Percentiles rank a stretch among this genome's conserved stretches.
Evolutionary conservation across 305 asterid species (phyloP).

Genomic region (Rubia peregrina): DNA sequence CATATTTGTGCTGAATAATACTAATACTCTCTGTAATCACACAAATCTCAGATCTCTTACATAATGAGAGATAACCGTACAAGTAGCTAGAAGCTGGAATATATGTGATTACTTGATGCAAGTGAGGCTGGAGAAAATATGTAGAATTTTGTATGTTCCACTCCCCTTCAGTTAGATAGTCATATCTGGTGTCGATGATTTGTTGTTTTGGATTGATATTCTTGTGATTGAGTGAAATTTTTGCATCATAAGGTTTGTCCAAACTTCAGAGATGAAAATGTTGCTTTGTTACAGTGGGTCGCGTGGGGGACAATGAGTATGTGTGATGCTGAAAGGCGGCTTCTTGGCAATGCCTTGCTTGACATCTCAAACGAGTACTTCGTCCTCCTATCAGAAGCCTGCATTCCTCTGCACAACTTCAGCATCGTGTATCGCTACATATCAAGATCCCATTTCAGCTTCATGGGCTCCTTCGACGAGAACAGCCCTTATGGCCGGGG

Average conservation of each 20-base stretch:
- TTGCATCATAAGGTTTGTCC: background rate
- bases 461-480: slow-evolving; percentile 33
- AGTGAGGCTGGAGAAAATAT: background rate
- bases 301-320: slow-evolving; percentile 46
- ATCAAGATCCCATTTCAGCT: slow-evolving; percentile 34
- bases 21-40: no score
- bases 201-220: background rate
- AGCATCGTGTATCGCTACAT: slow-evolving; percentile 29
- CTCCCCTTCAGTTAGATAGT: background rate
- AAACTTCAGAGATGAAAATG: background rate
- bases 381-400: slow-evolving; percentile 38
- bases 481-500: slow-evolving; percentile 39
- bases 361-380: slow-evolving; percentile 42
- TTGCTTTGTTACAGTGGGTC: slow-evolving; percentile 23
- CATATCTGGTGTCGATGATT: background rate
- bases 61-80: background rate
- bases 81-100: background rate
- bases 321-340: slow-evolving; percentile 48
- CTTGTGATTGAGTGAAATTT: background rate
- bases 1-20: no score
- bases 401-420: slow-evolving; percentile 38
- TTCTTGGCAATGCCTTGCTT: slow-evolving; percentile 38
- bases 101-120: background rate
- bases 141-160: background rate
- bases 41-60: no score